phyloP scores from a whole-genome alignment of 2,329 filamentous ascomycete species.

The Diaporthe sp. region DNA sequence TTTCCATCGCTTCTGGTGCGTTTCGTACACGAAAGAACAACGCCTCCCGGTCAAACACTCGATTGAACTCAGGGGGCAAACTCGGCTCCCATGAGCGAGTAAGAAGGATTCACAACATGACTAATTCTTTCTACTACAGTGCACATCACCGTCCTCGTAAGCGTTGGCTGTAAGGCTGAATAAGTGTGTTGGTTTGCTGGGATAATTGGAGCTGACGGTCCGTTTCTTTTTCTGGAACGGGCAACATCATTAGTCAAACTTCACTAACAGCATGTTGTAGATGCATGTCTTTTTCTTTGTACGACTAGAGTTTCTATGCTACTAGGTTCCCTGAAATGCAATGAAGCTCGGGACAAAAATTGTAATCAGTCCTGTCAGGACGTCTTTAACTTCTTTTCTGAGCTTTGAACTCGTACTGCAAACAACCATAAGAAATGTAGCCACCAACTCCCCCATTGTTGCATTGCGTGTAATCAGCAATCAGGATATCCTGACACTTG shows the following conservation, averaged over 20 bases:
- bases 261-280: neutral
- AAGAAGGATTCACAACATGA: conserved; percentile 2
- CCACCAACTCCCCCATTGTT: conserved; percentile 13
- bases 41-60: neutral
- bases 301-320: conserved; percentile 5
- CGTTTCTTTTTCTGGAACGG: conserved; percentile 7
- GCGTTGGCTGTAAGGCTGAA: neutral
- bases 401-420: conserved; percentile 19
- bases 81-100: neutral
- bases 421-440: conserved; percentile 1
- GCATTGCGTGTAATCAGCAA: conserved; percentile 15
- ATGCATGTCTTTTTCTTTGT: neutral
- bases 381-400: conserved; percentile 3
- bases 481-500: conserved; percentile 11
- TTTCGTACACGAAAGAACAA: neutral
- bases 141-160: conserved; percentile 1
- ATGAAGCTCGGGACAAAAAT: neutral
- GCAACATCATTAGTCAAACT: neutral
- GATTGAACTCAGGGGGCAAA: neutral
- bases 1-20: neutral
- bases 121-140: conserved; percentile 10
- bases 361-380: neutral
- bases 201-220: neutral
- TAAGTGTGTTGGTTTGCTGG: neutral
- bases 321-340: neutral